Conservation (phyloP, 2,329 filamentous ascomycete genomes). For the Talaromyces funiculosus region DNA sequence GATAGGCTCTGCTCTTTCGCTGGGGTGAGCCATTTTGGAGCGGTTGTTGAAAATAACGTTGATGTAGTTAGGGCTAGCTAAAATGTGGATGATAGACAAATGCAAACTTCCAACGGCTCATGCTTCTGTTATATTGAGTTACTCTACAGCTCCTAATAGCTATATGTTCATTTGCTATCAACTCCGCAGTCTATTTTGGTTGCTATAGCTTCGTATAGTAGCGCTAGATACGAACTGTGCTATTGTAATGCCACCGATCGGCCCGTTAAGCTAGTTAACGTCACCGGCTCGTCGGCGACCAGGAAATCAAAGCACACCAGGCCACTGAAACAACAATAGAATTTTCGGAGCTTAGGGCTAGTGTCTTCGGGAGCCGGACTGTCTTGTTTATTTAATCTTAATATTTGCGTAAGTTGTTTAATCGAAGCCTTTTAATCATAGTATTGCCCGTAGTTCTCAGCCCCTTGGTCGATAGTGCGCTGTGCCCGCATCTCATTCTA, state of each 20-base stretch:
- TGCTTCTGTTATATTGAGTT: neutral
- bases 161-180: neutral
- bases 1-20: conserved; percentile 7
- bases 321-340: neutral
- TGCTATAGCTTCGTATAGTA: neutral
- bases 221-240: neutral
- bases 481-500: neutral
- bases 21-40: conserved; percentile 13
- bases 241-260: neutral
- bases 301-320: neutral
- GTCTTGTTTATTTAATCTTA: neutral
- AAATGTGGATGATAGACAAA: neutral
- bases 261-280: neutral
- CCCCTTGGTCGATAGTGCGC: neutral
- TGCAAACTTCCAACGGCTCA: neutral
- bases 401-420: neutral
- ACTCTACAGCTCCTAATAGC: neutral
- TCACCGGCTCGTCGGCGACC: neutral
- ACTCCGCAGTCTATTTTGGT: neutral
- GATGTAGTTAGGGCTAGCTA: conserved; percentile 17
- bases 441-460: neutral
- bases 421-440: neutral
- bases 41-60: conserved; percentile 23
- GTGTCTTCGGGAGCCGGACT: neutral
- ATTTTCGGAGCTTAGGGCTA: neutral